Conservation (phyloP, 1,284 basidiomycete species). For the Ustilago esculenta region DNA sequence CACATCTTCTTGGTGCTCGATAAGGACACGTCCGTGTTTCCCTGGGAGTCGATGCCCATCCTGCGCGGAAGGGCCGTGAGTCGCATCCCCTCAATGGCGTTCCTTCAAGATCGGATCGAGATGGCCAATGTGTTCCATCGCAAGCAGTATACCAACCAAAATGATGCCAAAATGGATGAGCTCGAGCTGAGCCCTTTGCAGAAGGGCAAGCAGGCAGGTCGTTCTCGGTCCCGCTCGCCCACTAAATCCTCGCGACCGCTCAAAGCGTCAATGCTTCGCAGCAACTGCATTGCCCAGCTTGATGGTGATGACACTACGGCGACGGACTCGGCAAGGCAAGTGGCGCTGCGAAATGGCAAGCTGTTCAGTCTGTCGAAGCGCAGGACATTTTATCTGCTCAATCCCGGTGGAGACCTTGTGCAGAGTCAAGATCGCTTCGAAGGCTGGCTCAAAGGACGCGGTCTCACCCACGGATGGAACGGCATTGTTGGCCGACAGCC, state of each 20-base stretch:
- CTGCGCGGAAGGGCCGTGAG: conserved; percentile 85
- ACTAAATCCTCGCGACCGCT: conserved; percentile 7
- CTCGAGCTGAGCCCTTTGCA: conserved; percentile 36
- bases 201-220: conserved; percentile 29
- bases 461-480: conserved; percentile 78
- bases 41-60: conserved; percentile 94
- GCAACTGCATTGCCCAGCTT: not conserved
- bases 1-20: conserved; percentile 92
- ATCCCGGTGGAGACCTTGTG: conserved; percentile 88
- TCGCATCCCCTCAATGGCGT: conserved; percentile 87
- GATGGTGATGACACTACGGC: not conserved
- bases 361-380: conserved; percentile 46
- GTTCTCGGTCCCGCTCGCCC: conserved; percentile 23
- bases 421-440: conserved; percentile 85
- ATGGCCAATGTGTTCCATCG: conserved; percentile 36
- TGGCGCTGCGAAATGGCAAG: conserved; percentile 42
- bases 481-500: conserved; percentile 79
- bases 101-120: conserved; percentile 78
- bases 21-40: conserved; percentile 86
- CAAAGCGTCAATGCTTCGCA: conserved; percentile 13
- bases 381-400: conserved; percentile 82
- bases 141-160: not conserved
- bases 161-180: conserved; percentile 17
- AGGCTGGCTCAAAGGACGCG: conserved; percentile 73
- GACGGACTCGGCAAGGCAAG: conserved; percentile 28